Evolutionary conservation across 2,329 filamentous ascomycete species (phyloP).

Genomic region (Penicillium sp.): DNA sequence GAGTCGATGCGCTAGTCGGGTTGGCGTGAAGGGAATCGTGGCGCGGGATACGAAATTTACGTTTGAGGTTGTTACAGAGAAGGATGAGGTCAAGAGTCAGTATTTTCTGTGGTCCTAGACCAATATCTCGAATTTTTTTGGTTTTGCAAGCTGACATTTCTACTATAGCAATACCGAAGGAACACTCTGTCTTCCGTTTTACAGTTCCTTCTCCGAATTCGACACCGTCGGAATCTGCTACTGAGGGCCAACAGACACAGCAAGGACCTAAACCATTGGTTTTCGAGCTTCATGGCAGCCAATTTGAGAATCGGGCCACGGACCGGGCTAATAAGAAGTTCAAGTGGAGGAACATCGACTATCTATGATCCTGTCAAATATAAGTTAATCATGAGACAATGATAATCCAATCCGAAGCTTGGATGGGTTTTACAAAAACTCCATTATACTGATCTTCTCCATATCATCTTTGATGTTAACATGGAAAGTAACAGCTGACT

Average conservation of each 20-base stretch:
- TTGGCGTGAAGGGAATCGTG: slow-evolving; percentile 83
- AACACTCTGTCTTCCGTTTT: slow-evolving; percentile 81
- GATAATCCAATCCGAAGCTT: background rate
- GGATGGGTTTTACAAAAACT: background rate
- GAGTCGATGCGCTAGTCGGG: slow-evolving; percentile 75
- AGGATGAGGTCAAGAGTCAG: slow-evolving; percentile 67
- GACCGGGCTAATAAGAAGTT: slow-evolving; percentile 91
- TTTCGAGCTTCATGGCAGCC: slow-evolving; percentile 84
- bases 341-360: slow-evolving; percentile 75
- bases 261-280: slow-evolving; percentile 49
- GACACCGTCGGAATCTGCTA: slow-evolving; percentile 14
- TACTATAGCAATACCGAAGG: slow-evolving; percentile 71
- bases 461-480: background rate
- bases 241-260: slow-evolving; percentile 16
- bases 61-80: slow-evolving; percentile 77
- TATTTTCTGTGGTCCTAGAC: slow-evolving; percentile 1
- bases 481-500: background rate
- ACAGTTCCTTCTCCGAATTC: slow-evolving; percentile 56
- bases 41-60: slow-evolving; percentile 83
- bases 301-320: slow-evolving; percentile 77
- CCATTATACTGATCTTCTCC: background rate
- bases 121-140: background rate
- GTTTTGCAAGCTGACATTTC: background rate
- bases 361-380: slow-evolving; percentile 29
- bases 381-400: background rate